phyloP scores from a whole-genome alignment of 1,139 yeast genomes.

The Magnusiomyces paraingens region DNA sequence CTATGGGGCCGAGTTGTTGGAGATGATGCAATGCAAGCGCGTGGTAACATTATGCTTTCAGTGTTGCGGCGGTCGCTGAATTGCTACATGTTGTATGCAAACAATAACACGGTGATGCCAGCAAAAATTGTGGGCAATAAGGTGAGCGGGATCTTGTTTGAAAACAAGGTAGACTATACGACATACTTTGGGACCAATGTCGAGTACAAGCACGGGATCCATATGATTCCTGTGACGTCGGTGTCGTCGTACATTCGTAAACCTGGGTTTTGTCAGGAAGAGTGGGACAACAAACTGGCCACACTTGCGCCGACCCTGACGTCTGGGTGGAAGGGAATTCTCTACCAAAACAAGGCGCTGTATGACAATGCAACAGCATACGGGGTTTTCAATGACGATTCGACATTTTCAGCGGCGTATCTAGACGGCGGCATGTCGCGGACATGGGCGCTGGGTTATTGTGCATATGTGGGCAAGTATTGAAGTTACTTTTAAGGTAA shows the following conservation, averaged over 20 bases:
- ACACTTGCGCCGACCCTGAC: conserved; percentile 46
- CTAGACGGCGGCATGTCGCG: conserved; percentile 85
- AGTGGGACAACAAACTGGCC: conserved; percentile 56
- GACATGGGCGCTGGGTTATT: conserved; percentile 80
- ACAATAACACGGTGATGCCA: conserved; percentile 52
- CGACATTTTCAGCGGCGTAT: conserved; percentile 42
- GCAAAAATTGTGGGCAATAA: conserved; percentile 47
- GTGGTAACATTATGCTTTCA: conserved; percentile 65
- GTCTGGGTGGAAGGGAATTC: conserved; percentile 83
- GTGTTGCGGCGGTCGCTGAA: conserved; percentile 55
- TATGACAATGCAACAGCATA: conserved; percentile 58
- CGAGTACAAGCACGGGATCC: conserved; percentile 88
- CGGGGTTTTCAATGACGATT: conserved; percentile 48
- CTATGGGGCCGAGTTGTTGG: conserved; percentile 65
- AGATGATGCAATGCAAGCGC: conserved; percentile 54
- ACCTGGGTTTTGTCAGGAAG: conserved; percentile 61
- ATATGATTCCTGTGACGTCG: conserved; percentile 83
- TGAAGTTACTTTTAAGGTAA: too few relatives aligned
- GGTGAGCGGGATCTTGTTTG: conserved; percentile 65
- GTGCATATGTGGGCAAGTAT: conserved; percentile 41
- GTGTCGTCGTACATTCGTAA: conserved; percentile 68
- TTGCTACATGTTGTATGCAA: conserved; percentile 49
- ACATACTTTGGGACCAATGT: conserved; percentile 69
- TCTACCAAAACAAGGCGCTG: conserved; percentile 67
- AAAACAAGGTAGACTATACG: conserved; percentile 82